Conservation (phyloP, 2,329 filamentous ascomycete genomes). For the Aspergillus pseudoterreus region DNA sequence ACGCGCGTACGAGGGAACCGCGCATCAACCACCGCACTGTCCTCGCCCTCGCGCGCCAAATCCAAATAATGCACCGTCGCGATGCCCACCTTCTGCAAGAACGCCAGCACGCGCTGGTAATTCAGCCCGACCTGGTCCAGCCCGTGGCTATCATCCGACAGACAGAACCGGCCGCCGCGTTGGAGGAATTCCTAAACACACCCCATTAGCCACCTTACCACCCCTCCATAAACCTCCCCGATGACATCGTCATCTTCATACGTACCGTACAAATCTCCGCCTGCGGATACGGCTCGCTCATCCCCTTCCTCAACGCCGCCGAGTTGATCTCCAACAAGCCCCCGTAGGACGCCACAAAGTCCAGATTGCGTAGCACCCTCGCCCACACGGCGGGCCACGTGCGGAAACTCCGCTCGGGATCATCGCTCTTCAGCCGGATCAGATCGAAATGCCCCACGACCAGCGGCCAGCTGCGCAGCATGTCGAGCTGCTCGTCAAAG, state of each 20-base stretch:
- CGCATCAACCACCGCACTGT: slow-evolving; percentile 23
- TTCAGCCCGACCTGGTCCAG: slow-evolving; percentile 83
- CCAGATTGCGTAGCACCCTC: slow-evolving; percentile 69
- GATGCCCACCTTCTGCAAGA: slow-evolving; percentile 54
- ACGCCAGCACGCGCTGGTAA: slow-evolving; percentile 67
- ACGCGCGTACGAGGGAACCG: slow-evolving; percentile 37
- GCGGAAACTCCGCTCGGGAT: slow-evolving; percentile 60
- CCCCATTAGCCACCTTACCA: neutral
- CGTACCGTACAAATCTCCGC: slow-evolving; percentile 64
- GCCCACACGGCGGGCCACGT: slow-evolving; percentile 66
- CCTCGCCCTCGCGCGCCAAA: slow-evolving; percentile 18
- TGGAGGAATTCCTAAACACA: slow-evolving; percentile 66
- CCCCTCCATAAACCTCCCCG: neutral
- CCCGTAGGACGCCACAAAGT: slow-evolving; percentile 66
- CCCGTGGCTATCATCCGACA: slow-evolving; percentile 94
- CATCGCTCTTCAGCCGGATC: slow-evolving; percentile 72
- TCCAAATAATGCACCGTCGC: slow-evolving; percentile 36
- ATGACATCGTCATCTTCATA: too few relatives aligned
- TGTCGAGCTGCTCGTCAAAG: slow-evolving; percentile 80
- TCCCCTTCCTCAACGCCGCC: slow-evolving; percentile 79
- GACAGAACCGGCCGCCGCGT: slow-evolving; percentile 75
- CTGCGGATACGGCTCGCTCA: slow-evolving; percentile 85
- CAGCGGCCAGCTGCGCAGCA: slow-evolving; percentile 72
- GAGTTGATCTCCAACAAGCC: slow-evolving; percentile 89
- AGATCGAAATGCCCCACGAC: slow-evolving; percentile 95